Evolutionary conservation across 441 rosid species (phyloP), one percentile per base, ranked within the genome.

Genomic region (Erodium moschatum): DNA sequence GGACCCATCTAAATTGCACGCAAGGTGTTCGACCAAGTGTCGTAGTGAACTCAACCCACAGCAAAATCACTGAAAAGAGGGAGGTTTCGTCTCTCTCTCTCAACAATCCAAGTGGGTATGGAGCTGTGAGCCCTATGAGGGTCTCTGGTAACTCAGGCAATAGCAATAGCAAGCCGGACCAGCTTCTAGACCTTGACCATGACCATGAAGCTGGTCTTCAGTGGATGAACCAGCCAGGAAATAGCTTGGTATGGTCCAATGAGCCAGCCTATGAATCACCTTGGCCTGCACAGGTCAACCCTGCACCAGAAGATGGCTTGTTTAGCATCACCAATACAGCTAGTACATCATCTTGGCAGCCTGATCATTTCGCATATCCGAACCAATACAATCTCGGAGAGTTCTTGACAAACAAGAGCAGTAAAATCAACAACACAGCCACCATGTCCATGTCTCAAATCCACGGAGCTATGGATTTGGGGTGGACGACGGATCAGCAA

Each of bases 221-320:
- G 13, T 76, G 79, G 79, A 70, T 48, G 54, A 48, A 18, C 58
- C 72, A 74, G 29, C 70, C 73, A 3, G 62, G 40, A 40, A 15
- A 64, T 15, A 80, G 67, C 70, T 6, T 71, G 29, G 42, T 2
- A 20, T 79, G 85, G 83, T 33, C 80, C 12, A 71, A 62, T 9
- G 80, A 77, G 52, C 69, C 65, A 2, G 18, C 70, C n/a, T 63
- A 68, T 64, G 81, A 74, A 70, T 60, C 40, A 4, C 15, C 73
- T 16, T 83, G 84, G 88, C 21, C 72, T 40, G 18, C 79, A 56
- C 82, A 68, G 67, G 42, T 74, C 66, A 77, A 69, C 72, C 21
- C 72, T 40, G 18, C 79, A 29, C 79, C 70, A 13, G 78, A 69
- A 6, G 67, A 50, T 54, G 16, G 31, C 65, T 6, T 79, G 44